Percentiles rank a stretch among this genome's conserved stretches.
Evolutionary conservation across 805 yeast species (phyloP).

Genomic region (Debaryomyces tyrocola): DNA sequence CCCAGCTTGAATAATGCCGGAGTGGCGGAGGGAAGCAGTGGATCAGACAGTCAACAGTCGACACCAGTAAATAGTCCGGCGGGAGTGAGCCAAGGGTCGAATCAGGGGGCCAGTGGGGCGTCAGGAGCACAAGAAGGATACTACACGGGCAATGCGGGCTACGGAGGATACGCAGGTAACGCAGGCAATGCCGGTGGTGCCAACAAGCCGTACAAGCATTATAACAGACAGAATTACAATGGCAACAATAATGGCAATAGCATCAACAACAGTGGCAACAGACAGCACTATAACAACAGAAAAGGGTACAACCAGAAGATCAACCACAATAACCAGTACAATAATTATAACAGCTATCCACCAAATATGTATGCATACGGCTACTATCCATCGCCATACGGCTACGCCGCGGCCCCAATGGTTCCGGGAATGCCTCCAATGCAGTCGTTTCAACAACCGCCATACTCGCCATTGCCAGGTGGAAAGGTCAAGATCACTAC

Average conservation of each 20-base stretch:
- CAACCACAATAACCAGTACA: conserved; percentile 19
- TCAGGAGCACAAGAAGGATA: neutral
- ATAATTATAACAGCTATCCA: conserved; percentile 21
- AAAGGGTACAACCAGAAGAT: conserved; percentile 16
- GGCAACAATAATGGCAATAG: conserved; percentile 8
- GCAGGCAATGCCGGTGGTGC: neutral
- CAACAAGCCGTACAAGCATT: conserved; percentile 11
- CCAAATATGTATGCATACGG: conserved; percentile 27
- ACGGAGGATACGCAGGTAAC: neutral
- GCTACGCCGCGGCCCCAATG: conserved; percentile 15
- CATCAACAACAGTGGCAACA: conserved; percentile 3
- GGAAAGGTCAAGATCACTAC: conserved; percentile 40
- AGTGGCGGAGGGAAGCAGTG: neutral
- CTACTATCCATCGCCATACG: conserved; percentile 26
- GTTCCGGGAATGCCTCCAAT: conserved; percentile 11
- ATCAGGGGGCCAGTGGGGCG: neutral
- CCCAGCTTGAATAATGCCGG: neutral
- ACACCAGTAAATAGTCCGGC: neutral
- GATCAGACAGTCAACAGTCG: neutral
- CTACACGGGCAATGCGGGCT: neutral
- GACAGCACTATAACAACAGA: conserved; percentile 11
- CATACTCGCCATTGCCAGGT: conserved; percentile 11
- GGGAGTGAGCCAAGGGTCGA: neutral
- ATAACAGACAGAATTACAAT: conserved; percentile 13
- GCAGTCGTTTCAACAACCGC: conserved; percentile 7